These are phyloP conservation scores for Annona squamosa DNA, from an alignment of 164 flowering plant genomes.

Conservation along the genomic window DNA sequence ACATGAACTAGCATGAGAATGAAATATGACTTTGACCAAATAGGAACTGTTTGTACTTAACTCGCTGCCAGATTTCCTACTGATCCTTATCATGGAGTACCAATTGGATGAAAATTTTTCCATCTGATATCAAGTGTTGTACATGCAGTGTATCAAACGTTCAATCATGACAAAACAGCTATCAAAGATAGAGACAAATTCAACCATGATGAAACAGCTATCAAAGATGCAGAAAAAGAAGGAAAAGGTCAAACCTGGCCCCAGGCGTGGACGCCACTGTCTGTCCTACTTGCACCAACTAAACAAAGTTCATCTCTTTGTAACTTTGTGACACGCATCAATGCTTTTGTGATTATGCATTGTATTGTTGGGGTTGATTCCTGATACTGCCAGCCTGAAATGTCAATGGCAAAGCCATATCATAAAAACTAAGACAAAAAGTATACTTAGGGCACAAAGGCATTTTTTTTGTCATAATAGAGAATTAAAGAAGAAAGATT, in stretches of 20 bases:
- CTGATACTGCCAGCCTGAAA: slow-evolving; percentile 95
- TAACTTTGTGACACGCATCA: slow-evolving; percentile 56
- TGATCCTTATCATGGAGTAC: too few relatives aligned
- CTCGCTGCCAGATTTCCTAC: too few relatives aligned
- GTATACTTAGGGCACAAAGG: background rate
- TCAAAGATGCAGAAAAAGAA: background rate
- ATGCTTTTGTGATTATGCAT: slow-evolving; percentile 58
- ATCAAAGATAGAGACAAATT: too few relatives aligned
- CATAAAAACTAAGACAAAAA: background rate
- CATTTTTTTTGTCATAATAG: background rate
- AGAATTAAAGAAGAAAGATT: background rate
- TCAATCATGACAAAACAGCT: too few relatives aligned
- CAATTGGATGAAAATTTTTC: too few relatives aligned
- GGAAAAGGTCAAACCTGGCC: slow-evolving; percentile 63
- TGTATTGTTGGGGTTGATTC: slow-evolving; percentile 79
- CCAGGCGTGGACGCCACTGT: slow-evolving; percentile 93
- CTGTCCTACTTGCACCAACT: slow-evolving; percentile 90
- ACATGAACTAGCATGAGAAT: too few relatives aligned
- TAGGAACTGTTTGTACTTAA: too few relatives aligned
- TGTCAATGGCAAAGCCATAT: slow-evolving; percentile 2
- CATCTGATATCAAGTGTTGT: too few relatives aligned
- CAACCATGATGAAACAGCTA: background rate
- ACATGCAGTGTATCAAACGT: too few relatives aligned
- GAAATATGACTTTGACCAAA: too few relatives aligned
- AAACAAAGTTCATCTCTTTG: slow-evolving; percentile 57